phyloP scores from a whole-genome alignment of 2,329 filamentous ascomycete species.

The Parastagonospora nodorum region DNA sequence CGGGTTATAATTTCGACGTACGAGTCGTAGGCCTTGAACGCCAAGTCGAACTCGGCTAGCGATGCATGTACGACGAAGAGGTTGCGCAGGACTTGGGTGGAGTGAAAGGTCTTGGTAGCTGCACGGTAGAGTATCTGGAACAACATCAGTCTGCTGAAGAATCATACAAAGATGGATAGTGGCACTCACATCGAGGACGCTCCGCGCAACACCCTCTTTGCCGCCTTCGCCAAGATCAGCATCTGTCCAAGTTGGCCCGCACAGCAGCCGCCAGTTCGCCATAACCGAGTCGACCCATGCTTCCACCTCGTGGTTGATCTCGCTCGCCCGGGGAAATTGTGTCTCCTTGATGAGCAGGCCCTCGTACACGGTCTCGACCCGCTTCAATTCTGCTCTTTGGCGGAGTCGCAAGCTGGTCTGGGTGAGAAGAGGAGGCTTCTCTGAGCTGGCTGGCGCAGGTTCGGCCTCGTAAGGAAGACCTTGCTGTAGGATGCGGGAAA shows the following conservation, averaged over 20 bases:
- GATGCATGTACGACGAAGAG: slow-evolving; percentile 87
- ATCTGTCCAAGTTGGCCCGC: slow-evolving; percentile 79
- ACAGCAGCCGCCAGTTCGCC: slow-evolving; percentile 82
- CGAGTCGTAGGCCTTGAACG: slow-evolving; percentile 87
- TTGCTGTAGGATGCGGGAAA: slow-evolving; percentile 76
- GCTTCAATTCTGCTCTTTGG: slow-evolving; percentile 77
- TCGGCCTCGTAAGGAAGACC: slow-evolving; percentile 64
- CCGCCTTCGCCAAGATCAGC: slow-evolving; percentile 81
- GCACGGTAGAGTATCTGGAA: slow-evolving; percentile 80
- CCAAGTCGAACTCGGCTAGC: slow-evolving; percentile 88
- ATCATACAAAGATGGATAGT: neutral
- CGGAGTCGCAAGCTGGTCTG: slow-evolving; percentile 40
- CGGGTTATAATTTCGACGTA: slow-evolving; percentile 88
- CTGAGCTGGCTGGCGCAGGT: slow-evolving; percentile 32
- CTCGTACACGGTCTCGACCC: slow-evolving; percentile 80
- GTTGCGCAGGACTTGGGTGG: slow-evolving; percentile 82
- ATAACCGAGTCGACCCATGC: slow-evolving; percentile 79
- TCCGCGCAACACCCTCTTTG: slow-evolving; percentile 73
- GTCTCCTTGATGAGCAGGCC: slow-evolving; percentile 76
- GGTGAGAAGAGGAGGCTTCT: slow-evolving; percentile 27
- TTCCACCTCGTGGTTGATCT: slow-evolving; percentile 80
- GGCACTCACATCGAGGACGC: slow-evolving; percentile 68
- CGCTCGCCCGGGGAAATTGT: slow-evolving; percentile 81
- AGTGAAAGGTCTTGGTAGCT: slow-evolving; percentile 93
- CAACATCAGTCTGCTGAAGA: neutral